Evolutionary conservation across 257 asterid species (phyloP), one percentile per base, ranked within the genome.

Genomic region (Prunella vulgaris): DNA sequence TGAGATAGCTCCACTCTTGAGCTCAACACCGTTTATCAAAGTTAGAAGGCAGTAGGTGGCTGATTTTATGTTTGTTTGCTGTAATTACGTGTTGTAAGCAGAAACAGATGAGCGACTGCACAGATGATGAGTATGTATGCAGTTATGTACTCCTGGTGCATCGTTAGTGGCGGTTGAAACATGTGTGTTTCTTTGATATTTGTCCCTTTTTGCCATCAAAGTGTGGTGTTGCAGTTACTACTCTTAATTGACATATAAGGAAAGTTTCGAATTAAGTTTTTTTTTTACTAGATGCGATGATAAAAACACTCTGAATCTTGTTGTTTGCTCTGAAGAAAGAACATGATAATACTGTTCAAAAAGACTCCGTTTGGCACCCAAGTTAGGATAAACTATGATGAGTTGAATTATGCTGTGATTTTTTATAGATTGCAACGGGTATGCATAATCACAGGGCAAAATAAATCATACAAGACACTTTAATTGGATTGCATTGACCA

Each of bases 11-110:
- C 80, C 69, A 18, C 81, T 78, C 71, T 69, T 76, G 77, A 86
- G 67, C 70, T 76, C 89, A 4, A 84, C 88, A 0, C 91, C 90
- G 32, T 86, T 81, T 51, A 79, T 82, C 22, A 86, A 93, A 44
- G 64, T 80, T 35, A 77, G 21, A 57, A 75, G 83, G 73, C 66
- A 46, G 20, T 79, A 80, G 77, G 28, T 1, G 28, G 20, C 3
- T 20, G 49, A 30, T 5, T 7, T 14, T 20, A 7, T 5, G 42
- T 13, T 24, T 8, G 33, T 42, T 2, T 15, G 38, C 27, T 59
- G 67, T 69, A 54, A 20, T 22, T 48, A 60, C 18, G 30, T 65
- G 63, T 14, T 66, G 71, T 66, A 49, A 49, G 48, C 48, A n/a
- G 48, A 40, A 15, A 72, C 33, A 66, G 51, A 30, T 52, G 77